Evolutionary conservation across 106 monocot species (phyloP).

Genomic region (Xerophyta viscosa): DNA sequence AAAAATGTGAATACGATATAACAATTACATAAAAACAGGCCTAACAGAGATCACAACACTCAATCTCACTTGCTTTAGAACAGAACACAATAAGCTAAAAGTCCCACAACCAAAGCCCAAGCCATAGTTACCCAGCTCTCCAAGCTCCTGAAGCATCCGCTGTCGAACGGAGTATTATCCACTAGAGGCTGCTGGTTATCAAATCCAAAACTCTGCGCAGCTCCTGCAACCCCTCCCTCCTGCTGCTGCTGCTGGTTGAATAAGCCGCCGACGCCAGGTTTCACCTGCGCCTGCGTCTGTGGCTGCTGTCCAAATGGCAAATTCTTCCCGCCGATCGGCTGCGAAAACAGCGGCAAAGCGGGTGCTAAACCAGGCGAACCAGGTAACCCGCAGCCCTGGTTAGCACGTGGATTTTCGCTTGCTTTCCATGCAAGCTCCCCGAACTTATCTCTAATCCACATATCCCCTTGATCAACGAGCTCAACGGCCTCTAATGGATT

Average conservation of each 20-base stretch:
- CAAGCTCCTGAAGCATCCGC: neutral
- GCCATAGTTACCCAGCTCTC: neutral
- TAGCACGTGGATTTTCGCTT: constrained; percentile 33
- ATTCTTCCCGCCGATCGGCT: constrained; percentile 6
- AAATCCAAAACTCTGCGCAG: neutral
- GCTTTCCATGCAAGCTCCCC: constrained; percentile 56
- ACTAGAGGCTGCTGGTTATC: constrained; percentile 8
- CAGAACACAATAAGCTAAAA: neutral
- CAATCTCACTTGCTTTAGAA: no score
- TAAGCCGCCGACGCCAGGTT: neutral
- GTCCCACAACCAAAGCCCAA: neutral
- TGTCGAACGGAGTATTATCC: neutral
- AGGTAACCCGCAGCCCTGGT: constrained; percentile 28
- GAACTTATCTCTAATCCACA: constrained; percentile 33
- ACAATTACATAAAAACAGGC: no score
- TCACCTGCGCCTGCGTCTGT: neutral
- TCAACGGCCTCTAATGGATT: constrained; percentile 26
- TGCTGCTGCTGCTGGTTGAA: neutral
- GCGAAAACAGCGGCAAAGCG: constrained; percentile 35
- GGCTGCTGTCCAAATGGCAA: constrained; percentile 7
- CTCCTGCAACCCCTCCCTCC: neutral
- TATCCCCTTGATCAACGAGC: constrained; percentile 48
- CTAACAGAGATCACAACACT: no score
- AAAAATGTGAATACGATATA: no score
- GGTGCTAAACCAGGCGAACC: constrained; percentile 33